Evolutionary conservation across 176 grass and related monocot genomes (phyloP), one percentile per base, ranked within the genome.

Genomic region (Secale cereale): DNA sequence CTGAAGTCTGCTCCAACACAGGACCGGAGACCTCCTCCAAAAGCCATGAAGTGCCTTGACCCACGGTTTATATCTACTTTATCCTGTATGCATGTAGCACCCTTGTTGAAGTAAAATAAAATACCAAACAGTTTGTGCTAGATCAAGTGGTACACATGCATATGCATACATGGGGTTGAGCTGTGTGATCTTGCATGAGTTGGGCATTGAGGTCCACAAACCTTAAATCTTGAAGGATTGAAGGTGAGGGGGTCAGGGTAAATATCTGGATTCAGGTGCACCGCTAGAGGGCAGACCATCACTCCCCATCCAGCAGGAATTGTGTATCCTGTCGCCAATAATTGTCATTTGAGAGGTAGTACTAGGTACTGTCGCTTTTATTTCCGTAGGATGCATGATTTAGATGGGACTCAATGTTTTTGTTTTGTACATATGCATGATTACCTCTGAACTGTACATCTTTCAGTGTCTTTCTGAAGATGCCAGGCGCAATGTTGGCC

Each of bases 241-340:
- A 91, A 93, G 9, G 37, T 74, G n/a, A 91, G 85, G 26, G 91
- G 88, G 76, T 85, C 78, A 32, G 89, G 43, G 54, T 93, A 91
- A 69, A 91, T 88, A 20, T 62, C 32, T 54, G 85, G 78, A 73
- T 91, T 91, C 40, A 93, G 70, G 26, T 93, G 91, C 28, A 93
- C 88, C 70, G 85, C 88, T 43, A 82, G 77, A 76, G 85, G 81
- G 31, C 91, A 93, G 31, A 90, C 88, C 88, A 93, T 90, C 36
- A 93, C 78, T 27, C 82, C 78, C 91, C 91, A 93, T 83, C 85
- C 88, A 22, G 82, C 78, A 65, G 91, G 88, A 76, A 93, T 90
- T 29, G 85, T 87, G 66, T 75, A 87, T 8, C 89, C 89, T 87
- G 85, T 74, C 48, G 37, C 35, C 57, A 78, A n/a, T 41, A 22